Conservation (phyloP, 495 filamentous ascomycete species). For the Daldinia vernicosa region DNA sequence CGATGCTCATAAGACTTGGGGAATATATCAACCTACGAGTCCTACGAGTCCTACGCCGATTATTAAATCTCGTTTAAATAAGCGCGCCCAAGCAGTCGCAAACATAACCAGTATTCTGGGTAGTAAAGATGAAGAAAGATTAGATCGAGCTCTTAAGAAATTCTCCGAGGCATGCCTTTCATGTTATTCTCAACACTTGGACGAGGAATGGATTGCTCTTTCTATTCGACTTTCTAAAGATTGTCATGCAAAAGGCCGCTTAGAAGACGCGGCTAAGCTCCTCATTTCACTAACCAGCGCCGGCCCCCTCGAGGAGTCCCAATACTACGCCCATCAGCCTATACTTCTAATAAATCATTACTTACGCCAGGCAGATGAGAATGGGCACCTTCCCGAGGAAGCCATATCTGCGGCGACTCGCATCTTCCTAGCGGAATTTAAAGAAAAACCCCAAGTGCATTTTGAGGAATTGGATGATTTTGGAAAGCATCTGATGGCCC, state of each 20-base stretch:
- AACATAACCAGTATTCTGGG: constrained; percentile 22
- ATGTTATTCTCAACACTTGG: constrained; percentile 29
- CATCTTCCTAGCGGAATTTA: constrained; percentile 50
- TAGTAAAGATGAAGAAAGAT: constrained; percentile 24
- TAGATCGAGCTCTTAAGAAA: constrained; percentile 38
- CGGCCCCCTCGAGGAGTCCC: constrained; percentile 46
- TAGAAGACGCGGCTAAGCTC: constrained; percentile 48
- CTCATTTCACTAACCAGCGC: constrained; percentile 40
- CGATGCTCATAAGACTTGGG: background rate
- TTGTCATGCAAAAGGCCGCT: constrained; percentile 42
- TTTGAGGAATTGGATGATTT: constrained; percentile 32
- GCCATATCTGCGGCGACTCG: constrained; percentile 42
- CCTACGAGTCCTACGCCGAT: background rate
- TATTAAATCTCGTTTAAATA: background rate
- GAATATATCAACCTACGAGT: background rate
- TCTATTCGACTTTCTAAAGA: constrained; percentile 50
- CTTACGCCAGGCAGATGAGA: constrained; percentile 32
- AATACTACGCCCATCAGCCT: constrained; percentile 49
- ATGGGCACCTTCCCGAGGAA: background rate
- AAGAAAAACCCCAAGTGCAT: constrained; percentile 29
- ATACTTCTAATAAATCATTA: constrained; percentile 45
- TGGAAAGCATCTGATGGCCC: constrained; percentile 47
- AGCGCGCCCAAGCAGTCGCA: constrained; percentile 9
- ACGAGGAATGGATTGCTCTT: constrained; percentile 45
- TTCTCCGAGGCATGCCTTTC: constrained; percentile 37